These are phyloP conservation scores for Phytophthora aleatoria DNA, from an alignment of 352 stramenopile genomes.

Conservation along the genomic window DNA sequence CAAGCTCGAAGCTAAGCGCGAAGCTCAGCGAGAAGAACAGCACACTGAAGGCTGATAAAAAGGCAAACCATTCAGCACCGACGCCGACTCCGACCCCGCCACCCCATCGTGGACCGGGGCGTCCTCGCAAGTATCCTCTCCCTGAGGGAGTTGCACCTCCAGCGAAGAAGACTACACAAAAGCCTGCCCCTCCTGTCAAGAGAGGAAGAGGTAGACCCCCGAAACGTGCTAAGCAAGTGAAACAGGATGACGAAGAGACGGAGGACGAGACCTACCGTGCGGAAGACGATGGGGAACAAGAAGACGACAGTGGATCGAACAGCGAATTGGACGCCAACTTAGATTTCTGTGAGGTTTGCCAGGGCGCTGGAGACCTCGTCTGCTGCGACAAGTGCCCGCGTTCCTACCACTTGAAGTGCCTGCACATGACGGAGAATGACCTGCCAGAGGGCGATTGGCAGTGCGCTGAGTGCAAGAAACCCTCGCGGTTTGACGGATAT, in stretches of 20 bases:
- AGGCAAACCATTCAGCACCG: conserved; percentile 10
- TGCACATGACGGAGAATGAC: conserved; percentile 73
- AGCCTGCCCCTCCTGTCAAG: conserved; percentile 18
- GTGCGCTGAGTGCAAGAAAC: conserved; percentile 75
- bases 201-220: conserved; percentile 24
- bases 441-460: conserved; percentile 85
- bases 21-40: conserved; percentile 9
- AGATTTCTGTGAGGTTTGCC: conserved; percentile 88
- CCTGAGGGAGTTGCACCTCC: conserved; percentile 2
- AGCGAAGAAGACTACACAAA: conserved; percentile 17
- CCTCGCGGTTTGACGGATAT: conserved; percentile 68
- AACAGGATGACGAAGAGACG: conserved; percentile 25
- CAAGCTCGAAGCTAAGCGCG: not conserved
- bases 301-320: conserved; percentile 41
- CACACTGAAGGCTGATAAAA: not conserved
- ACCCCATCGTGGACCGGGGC: conserved; percentile 23
- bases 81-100: not conserved
- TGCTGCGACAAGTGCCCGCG: conserved; percentile 92
- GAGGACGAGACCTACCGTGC: conserved; percentile 26
- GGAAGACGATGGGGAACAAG: conserved; percentile 22
- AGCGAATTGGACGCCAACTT: conserved; percentile 82
- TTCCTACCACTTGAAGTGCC: conserved; percentile 91
- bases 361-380: conserved; percentile 80
- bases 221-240: conserved; percentile 21
- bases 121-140: conserved; percentile 11